These are phyloP conservation scores for Choiromyces venosus DNA, from an alignment of 495 filamentous ascomycete species.

Conservation along the genomic window DNA sequence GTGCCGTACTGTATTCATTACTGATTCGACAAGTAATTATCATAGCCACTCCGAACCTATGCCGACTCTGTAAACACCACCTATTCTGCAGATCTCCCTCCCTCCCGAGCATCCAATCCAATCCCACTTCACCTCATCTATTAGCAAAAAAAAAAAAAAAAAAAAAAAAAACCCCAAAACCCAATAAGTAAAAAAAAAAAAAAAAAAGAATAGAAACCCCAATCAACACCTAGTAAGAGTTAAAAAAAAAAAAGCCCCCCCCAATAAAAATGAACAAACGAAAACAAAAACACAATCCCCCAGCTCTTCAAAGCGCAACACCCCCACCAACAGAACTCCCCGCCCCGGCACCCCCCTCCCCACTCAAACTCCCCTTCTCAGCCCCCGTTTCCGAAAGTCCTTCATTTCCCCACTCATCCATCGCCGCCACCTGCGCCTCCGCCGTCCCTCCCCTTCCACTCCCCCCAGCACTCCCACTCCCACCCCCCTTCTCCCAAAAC, in stretches of 20 bases:
- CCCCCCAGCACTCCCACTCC: not conserved
- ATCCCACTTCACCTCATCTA: too few relatives aligned
- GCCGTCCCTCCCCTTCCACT: not conserved
- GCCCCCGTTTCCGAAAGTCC: not conserved
- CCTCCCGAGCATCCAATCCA: too few relatives aligned
- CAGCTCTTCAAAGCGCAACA: not conserved
- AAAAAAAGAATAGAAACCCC: conserved; percentile 17
- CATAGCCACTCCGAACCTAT: conserved; percentile 8
- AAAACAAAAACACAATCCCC: not conserved
- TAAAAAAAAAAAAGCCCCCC: conserved; percentile 15
- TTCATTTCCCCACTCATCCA: not conserved
- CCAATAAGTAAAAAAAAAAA: conserved; percentile 13
- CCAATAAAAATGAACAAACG: conserved; percentile 2
- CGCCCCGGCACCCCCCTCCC: not conserved
- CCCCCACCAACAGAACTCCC: conserved; percentile 1
- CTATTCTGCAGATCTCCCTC: too few relatives aligned
- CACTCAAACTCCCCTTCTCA: not conserved
- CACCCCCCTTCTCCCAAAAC: not conserved
- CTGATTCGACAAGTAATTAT: too few relatives aligned
- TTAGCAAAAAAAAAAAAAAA: too few relatives aligned
- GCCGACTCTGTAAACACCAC: too few relatives aligned
- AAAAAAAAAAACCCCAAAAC: conserved; percentile 16
- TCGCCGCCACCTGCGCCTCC: not conserved
- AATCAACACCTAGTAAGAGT: conserved; percentile 6
- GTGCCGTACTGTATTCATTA: too few relatives aligned